Base-by-base conservation (phyloP, 208 protist genomes). In the Wallacemonas rigidus region DNA sequence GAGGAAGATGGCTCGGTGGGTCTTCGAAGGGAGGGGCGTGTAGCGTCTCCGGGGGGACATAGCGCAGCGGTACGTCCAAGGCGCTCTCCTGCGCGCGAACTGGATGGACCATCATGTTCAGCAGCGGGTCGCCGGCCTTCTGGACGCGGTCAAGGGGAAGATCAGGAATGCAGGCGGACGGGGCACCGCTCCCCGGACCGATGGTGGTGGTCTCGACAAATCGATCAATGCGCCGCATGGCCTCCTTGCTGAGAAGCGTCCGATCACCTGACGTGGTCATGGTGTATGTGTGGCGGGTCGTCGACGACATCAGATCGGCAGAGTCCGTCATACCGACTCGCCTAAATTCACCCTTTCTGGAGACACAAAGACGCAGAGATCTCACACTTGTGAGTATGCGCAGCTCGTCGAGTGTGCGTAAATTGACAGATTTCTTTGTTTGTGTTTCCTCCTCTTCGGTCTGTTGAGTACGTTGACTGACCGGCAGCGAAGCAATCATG, bases 1-100 rank as follows among this genome's bases (percentile, higher is more conserved):
- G 80, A 3, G 90, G 79, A 38, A 91, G 69, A 26, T 79, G 67
- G 17, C 69, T 81, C 15, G 86, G 88, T 6, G 88, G 87, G 75
- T 95, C 92, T 57, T 88, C 82, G 15, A 97, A 74, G 1, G 56
- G 67, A 0, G 92, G 90, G 17, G 67, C 63, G 76, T 91, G 81
- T 51, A 83, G 93, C 69, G 91, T 84, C 56, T 90, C 88, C 17
- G 92, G 92, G 8, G 84, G 69, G 11, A 81, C 69, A 47, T 95
- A 93, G 39, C 92, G 88, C 53, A 97, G 75, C 45, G 92, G 90
- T 11, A 92, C 81, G 72, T 95, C 89, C 2, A 97, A 70, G 9
- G 90, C 85, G 65, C 79, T 88, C 72, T 94, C 87, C 15, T 65
- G 62, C 12, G 82, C 72, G 44, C 79, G 78, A 5, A 94, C 74